Evolutionary conservation across 768 basidiomycete genomes (phyloP), one percentile per base, ranked within the genome.

Genomic region (Lactarius trivialis): DNA sequence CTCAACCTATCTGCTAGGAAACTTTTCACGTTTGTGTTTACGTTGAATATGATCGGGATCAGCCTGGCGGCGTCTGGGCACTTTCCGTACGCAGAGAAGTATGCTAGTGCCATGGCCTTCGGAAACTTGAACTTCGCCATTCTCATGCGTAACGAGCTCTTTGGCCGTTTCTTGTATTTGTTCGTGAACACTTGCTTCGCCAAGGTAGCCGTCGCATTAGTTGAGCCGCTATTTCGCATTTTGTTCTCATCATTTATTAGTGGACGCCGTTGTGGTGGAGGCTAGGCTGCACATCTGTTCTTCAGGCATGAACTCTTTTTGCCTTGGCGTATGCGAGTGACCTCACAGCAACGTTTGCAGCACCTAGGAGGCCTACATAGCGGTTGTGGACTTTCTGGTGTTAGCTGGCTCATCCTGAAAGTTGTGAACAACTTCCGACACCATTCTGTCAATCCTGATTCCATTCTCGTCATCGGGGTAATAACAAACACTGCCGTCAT

Each of bases 131-230:
- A 85, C 66, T 74, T 82, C 28, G 83, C 89, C 6, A 84, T 92
- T 59, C 78, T 93, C 24, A 82, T 89, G 78, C 80, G 91, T 24
- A 93, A 93, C 68, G 91, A 93, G 67, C 76, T 91, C 2, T 92
- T 92, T 65, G 88, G 89, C 11, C 85, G 91, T n/a, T 72, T 84
- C 37, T 69, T 93, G 15, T 93, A 91, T 70, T 72, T 85, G 51
- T 68, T 85, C 24, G 79, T 89, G 64, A 92, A 89, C 70, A 88
- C 83, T 0, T 72, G 80, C 32, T 91, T 93, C 65, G 86, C 88
- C n/a, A 91, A 88, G 80, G 85, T 83, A 66, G 15, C 72, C 63
- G 24, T 49, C 24, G 1, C 34, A 28, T 4, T 41, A 39, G 45
- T 37, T n/a, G 55, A n/a, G 43, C 59, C 48, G 51, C 30, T 51